Conservation (phyloP, 805 yeast genomes). For the Candida odintsovae region DNA sequence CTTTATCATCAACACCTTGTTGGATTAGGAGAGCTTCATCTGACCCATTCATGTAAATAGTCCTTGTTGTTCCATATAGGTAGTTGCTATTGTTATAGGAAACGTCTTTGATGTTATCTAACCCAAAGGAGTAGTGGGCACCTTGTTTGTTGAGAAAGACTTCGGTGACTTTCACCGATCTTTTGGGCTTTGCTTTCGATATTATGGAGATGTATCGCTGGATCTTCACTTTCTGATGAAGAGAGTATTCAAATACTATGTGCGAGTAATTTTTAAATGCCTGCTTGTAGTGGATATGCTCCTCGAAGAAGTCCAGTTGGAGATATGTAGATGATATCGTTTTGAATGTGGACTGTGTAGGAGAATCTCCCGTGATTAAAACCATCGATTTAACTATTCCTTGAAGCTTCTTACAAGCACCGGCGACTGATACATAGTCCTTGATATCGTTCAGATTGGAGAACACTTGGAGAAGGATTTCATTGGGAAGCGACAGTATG, state of each 20-base stretch:
- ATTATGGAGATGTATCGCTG: not conserved
- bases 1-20: not conserved
- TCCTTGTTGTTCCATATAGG: slow-evolving; percentile 1
- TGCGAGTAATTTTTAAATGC: not conserved
- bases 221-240: not conserved
- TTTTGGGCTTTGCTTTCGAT: not conserved
- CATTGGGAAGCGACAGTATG: slow-evolving; percentile 1
- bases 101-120: slow-evolving; percentile 1
- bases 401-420: slow-evolving; percentile 2
- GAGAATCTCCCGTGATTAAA: slow-evolving; percentile 2
- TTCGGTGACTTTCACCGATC: slow-evolving; percentile 1
- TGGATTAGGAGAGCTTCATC: slow-evolving; percentile 4
- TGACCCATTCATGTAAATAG: slow-evolving; percentile 4
- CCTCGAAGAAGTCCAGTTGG: not conserved
- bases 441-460: slow-evolving; percentile 1
- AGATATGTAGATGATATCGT: slow-evolving; percentile 1
- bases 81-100: not conserved
- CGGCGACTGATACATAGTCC: slow-evolving; percentile 1
- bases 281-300: not conserved
- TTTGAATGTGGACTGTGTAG: slow-evolving; percentile 1
- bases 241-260: slow-evolving; percentile 4
- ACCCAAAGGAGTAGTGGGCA: slow-evolving; percentile 2
- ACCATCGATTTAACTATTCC: slow-evolving; percentile 1
- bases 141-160: not conserved
- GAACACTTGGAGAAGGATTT: not conserved